phyloP scores from a whole-genome alignment of 2,329 filamentous ascomycete genomes.

The Colletotrichum cordylinicola region DNA sequence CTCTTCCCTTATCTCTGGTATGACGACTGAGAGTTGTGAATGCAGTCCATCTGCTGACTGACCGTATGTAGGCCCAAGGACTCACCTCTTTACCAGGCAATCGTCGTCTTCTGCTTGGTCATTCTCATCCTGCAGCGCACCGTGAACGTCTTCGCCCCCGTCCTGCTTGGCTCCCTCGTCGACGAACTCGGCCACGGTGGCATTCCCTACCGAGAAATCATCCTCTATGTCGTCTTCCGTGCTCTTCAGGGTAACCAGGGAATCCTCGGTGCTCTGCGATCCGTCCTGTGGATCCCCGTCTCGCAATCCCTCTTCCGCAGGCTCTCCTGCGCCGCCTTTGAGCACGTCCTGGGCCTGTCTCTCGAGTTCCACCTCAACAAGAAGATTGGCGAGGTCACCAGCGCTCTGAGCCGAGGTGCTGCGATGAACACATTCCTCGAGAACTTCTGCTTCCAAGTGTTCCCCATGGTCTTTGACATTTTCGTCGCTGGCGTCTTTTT shows the following conservation, averaged over 20 bases:
- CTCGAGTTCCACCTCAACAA: slow-evolving; percentile 58
- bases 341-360: slow-evolving; percentile 51
- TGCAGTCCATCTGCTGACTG: slow-evolving; percentile 6
- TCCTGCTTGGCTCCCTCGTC: slow-evolving; percentile 47
- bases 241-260: slow-evolving; percentile 52
- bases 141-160: slow-evolving; percentile 48
- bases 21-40: not conserved
- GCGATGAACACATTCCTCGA: slow-evolving; percentile 56
- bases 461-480: slow-evolving; percentile 57
- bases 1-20: slow-evolving; percentile 53
- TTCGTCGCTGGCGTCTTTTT: slow-evolving; percentile 53
- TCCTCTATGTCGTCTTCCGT: slow-evolving; percentile 49
- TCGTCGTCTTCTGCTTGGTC: slow-evolving; percentile 45
- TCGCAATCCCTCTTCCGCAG: slow-evolving; percentile 48
- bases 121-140: slow-evolving; percentile 47
- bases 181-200: slow-evolving; percentile 43
- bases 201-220: slow-evolving; percentile 46
- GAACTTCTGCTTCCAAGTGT: slow-evolving; percentile 52
- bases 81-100: slow-evolving; percentile 42
- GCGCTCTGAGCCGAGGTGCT: slow-evolving; percentile 51
- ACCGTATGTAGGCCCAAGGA: slow-evolving; percentile 43
- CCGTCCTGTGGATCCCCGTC: slow-evolving; percentile 54
- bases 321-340: slow-evolving; percentile 50
- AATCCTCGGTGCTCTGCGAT: slow-evolving; percentile 43
- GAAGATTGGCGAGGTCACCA: slow-evolving; percentile 56